Evolutionary conservation across 306 rosid species (phyloP).

Genomic region (Morella rubra): DNA sequence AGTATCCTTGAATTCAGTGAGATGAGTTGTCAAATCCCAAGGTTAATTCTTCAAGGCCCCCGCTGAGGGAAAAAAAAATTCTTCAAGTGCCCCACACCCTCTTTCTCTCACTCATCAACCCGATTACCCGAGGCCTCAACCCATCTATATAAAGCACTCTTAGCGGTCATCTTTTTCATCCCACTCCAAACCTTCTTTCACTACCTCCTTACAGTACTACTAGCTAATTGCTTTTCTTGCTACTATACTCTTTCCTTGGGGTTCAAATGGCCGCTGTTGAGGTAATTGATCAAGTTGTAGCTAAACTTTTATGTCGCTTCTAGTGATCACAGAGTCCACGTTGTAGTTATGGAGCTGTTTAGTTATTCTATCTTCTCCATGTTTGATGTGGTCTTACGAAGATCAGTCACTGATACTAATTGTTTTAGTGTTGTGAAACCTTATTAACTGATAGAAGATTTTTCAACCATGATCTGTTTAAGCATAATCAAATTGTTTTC

Average conservation of each 20-base stretch:
- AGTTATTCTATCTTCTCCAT: not conserved
- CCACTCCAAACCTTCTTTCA: conserved; percentile 15
- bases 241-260: conserved; percentile 13
- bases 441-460: too few species aligned
- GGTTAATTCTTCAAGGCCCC: conserved; percentile 43
- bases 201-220: not conserved
- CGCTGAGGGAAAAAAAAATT: not conserved
- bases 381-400: not conserved
- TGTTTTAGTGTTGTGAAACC: too few species aligned
- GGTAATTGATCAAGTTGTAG: conserved; percentile 35
- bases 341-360: not conserved
- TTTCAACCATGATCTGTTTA: too few species aligned
- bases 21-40: conserved; percentile 60
- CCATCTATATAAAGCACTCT: conserved; percentile 44
- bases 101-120: conserved; percentile 19
- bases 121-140: conserved; percentile 7
- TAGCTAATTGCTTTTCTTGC: not conserved
- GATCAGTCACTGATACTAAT: not conserved
- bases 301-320: not conserved
- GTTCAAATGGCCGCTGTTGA: conserved; percentile 64
- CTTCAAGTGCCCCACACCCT: conserved; percentile 33
- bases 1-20: conserved; percentile 35
- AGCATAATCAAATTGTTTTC: too few species aligned
- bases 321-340: not conserved
- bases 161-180: conserved; percentile 30